Conservation (phyloP, 495 filamentous ascomycete species). For the Xylaria castorea region DNA sequence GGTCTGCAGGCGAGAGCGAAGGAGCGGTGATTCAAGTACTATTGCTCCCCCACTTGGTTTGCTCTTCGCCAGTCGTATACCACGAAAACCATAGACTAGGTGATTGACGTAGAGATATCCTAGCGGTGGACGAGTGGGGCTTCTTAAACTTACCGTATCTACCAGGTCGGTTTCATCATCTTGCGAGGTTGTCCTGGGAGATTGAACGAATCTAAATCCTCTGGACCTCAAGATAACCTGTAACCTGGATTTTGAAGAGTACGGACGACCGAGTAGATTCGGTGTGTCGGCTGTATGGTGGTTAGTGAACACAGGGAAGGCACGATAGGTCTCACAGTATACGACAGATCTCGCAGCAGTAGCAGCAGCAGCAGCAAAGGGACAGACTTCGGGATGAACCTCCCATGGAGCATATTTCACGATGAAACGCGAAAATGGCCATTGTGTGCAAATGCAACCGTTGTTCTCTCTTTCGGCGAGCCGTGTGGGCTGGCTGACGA, state of each 20-base stretch:
- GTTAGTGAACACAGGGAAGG: constrained; percentile 14
- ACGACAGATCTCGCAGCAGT: constrained; percentile 22
- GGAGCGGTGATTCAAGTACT: constrained; percentile 43
- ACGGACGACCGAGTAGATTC: neutral
- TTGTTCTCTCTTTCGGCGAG: constrained; percentile 36
- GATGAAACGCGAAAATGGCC: constrained; percentile 64
- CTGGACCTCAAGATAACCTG: neutral
- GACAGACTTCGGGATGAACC: constrained; percentile 62
- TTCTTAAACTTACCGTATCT: constrained; percentile 8
- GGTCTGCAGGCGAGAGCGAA: constrained; percentile 74
- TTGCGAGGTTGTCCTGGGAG: neutral
- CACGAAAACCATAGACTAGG: constrained; percentile 68
- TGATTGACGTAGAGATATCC: constrained; percentile 78
- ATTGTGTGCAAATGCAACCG: constrained; percentile 59
- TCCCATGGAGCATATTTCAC: constrained; percentile 70
- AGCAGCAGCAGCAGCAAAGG: constrained; percentile 16
- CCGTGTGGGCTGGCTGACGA: constrained; percentile 21
- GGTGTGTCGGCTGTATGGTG: neutral
- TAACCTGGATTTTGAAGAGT: neutral
- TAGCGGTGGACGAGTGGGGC: constrained; percentile 50
- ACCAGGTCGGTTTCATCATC: constrained; percentile 4
- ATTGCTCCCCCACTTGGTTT: constrained; percentile 50
- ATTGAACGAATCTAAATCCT: neutral
- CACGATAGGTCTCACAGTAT: constrained; percentile 18
- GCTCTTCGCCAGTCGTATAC: constrained; percentile 80